phyloP scores from a whole-genome alignment of 441 rosid genomes.

The Adansonia rubrostipa region DNA sequence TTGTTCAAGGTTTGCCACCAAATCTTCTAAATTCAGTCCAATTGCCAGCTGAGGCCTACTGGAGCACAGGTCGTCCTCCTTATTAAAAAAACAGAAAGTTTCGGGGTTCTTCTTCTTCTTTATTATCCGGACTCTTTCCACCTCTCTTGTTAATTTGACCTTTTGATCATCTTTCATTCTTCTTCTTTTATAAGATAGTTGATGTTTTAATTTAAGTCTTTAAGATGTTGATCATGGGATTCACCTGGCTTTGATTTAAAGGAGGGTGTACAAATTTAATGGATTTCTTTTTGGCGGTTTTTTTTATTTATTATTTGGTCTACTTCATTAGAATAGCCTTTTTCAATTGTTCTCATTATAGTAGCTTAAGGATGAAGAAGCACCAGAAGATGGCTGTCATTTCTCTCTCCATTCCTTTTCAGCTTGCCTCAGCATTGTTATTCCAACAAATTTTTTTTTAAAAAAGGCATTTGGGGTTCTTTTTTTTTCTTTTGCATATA shows the following conservation, averaged over 20 bases:
- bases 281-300: constrained; percentile 20
- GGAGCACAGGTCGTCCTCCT: constrained; percentile 68
- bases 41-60: constrained; percentile 69
- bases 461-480: not conserved
- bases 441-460: not conserved
- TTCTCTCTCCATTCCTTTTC: constrained; percentile 6
- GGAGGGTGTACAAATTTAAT: constrained; percentile 53
- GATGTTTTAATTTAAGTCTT: constrained; percentile 28
- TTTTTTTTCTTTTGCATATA: not conserved
- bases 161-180: constrained; percentile 38
- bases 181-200: constrained; percentile 32
- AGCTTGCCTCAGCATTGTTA: constrained; percentile 36
- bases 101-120: constrained; percentile 30
- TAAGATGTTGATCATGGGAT: constrained; percentile 30
- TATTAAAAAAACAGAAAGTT: constrained; percentile 36
- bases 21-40: constrained; percentile 74
- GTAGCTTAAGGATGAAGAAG: constrained; percentile 37
- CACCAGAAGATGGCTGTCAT: constrained; percentile 18
- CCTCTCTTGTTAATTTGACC: constrained; percentile 29
- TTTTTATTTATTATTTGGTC: not conserved
- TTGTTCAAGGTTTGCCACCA: constrained; percentile 69
- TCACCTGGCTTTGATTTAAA: constrained; percentile 43
- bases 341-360: not conserved
- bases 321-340: not conserved
- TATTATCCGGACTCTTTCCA: constrained; percentile 16